Conservation (phyloP, 495 filamentous ascomycete genomes). For the Aspergillus bertholletiae region DNA sequence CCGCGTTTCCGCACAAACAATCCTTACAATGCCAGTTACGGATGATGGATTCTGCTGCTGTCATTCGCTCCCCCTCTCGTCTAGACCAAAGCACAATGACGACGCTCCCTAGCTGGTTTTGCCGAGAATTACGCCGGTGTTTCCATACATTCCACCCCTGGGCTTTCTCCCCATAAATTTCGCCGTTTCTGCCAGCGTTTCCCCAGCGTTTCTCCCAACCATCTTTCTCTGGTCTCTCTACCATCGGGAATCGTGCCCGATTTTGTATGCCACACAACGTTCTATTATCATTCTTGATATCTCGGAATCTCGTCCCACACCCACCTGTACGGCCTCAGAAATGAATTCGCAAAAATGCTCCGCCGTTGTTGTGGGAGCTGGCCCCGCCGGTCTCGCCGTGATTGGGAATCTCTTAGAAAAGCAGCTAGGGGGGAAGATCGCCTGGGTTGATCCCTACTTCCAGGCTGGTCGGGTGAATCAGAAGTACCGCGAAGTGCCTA, state of each 20-base stretch:
- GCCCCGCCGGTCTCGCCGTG: slow-evolving; percentile 54
- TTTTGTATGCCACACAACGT: not conserved
- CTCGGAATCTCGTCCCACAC: not conserved
- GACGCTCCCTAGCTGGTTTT: slow-evolving; percentile 8
- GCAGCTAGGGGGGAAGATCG: slow-evolving; percentile 40
- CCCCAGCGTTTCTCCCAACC: slow-evolving; percentile 1
- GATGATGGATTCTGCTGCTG: not conserved
- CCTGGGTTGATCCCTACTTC: slow-evolving; percentile 54
- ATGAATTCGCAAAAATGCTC: slow-evolving; percentile 38
- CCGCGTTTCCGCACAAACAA: not conserved
- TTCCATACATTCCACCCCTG: not conserved
- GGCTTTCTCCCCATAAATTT: slow-evolving; percentile 22
- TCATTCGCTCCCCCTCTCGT: slow-evolving; percentile 9
- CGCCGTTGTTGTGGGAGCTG: slow-evolving; percentile 55
- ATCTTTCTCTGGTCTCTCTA: slow-evolving; percentile 8
- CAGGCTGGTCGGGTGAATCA: slow-evolving; percentile 48
- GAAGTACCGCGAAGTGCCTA: slow-evolving; percentile 56
- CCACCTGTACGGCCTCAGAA: not conserved
- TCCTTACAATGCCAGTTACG: not conserved
- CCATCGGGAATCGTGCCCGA: not conserved
- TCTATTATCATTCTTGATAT: not conserved
- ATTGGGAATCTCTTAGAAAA: slow-evolving; percentile 54
- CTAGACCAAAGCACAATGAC: slow-evolving; percentile 4
- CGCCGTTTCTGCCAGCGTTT: slow-evolving; percentile 2
- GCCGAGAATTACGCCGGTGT: slow-evolving; percentile 17